Evolutionary conservation across 2,329 filamentous ascomycete genomes (phyloP), one percentile per base, ranked within the genome.

Genomic region (Monosporascus sp.): DNA sequence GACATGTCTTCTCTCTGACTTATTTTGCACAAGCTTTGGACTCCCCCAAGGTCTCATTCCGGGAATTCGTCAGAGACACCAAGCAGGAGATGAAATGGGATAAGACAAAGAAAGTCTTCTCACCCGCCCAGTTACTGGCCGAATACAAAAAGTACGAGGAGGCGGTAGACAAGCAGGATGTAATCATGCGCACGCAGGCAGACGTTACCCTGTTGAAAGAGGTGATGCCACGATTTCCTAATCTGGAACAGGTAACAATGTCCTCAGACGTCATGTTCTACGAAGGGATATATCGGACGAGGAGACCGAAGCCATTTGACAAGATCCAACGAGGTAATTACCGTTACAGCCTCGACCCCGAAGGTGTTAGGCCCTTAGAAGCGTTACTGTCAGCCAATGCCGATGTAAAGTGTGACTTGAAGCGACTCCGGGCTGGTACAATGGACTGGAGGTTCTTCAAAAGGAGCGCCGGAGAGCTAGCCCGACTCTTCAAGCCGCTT

Each of bases 381-480:
- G 55, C 61, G 8, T 53, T 67, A 6, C 57, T 67, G 37, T 25
- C 50, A 17, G 63, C 64, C 27, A 53, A 61, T 22, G 60, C 51
- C 31, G 51, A 54, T 17, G 48, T 52, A 3, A 51, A 54, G 8
- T 58, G 57, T 49, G 51, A 49, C 17, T 37, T 65, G 41, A 56
- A 49, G 22, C 57, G 37, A 8, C 52, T 67, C 18, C 54, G 52
- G 6, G 62, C 58, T 2, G 60, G 58, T 15, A 24, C 34, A 2
- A 42, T 66, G 20, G 57, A 57, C 47, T 67, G 64, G 63, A 36
- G 50, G 37, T 65, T 64, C 49, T 65, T 66, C 48, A 49, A 60
- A 27, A 51, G 52, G 45, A 52, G 51, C 20, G 50, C 57, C 36
- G 37, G 41, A 17, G 50, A 55, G 9, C 55, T 64, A 17, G 31